Evolutionary conservation across 345 rosid genomes (phyloP), one percentile per base, ranked within the genome.

Genomic region (Moricandia arvensis): DNA sequence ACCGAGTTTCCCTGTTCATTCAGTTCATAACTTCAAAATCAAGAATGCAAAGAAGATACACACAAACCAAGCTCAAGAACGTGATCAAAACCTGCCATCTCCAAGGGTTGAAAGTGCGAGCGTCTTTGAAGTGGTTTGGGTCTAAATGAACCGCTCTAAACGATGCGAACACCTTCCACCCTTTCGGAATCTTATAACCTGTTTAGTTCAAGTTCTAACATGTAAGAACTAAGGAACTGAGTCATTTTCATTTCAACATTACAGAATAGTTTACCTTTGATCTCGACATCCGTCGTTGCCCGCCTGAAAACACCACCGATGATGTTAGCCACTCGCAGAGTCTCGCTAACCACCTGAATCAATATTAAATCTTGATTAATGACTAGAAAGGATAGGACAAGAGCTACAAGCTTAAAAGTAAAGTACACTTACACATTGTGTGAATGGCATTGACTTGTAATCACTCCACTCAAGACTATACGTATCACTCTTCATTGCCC

Each of bases 51-150:
- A 6, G 15, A 13, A 6, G 31, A 55, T 55, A 55, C n/a, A 5
- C n/a, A 7, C 8, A 57, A 24, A 24, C 7, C 15, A 57, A 24
- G 15, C 12, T 63, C 49, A 63, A 64, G 37, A 17, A 21, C 7
- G 3, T 21, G 3, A 55, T 45, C 53, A 45, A 24, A 55, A 41
- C 90, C 95, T 88, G 90, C 96, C 91, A 90, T 83, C 90, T 85
- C 99, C 99, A 96, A 13, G 99, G 99, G 70, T 93, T 88, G 78
- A 96, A 96, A 63, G 93, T 82, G 3, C 98, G 91, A 79, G 99
- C 96, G 5, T 96, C 96, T 76, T 89, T 84, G 83, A 93, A 96
- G 68, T 88, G 85, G 41, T 87, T 88, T 3, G 80, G 89, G 71
- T 93, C 89, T 59, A 93, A 80, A 84, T 96, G 99, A 16, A 92